Percentiles rank a stretch among this genome's conserved stretches.
These are phyloP conservation scores for Stemphylium beticola DNA, from an alignment of 2,329 filamentous ascomycete species.

Conservation along the genomic window DNA sequence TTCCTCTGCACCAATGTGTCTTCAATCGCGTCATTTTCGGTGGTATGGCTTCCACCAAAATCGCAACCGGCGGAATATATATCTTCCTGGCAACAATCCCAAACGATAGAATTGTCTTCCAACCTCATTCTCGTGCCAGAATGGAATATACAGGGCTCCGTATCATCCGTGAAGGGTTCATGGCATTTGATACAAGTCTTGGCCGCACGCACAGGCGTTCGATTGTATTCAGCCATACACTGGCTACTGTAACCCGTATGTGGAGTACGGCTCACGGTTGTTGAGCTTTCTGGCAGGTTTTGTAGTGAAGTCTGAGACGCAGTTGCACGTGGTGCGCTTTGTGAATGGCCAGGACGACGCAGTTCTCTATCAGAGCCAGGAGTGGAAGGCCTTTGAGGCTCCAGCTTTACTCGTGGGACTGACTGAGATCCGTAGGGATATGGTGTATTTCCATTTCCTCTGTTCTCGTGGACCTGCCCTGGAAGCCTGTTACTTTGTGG, in stretches of 20 bases:
- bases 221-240: neutral
- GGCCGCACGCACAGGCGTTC: neutral
- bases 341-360: conserved; percentile 12
- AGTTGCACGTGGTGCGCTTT: neutral
- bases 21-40: neutral
- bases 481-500: neutral
- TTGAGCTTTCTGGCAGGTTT: neutral
- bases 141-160: conserved; percentile 26
- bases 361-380: conserved; percentile 17
- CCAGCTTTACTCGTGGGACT: conserved; percentile 15
- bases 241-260: neutral
- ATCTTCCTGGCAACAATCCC: conserved; percentile 19
- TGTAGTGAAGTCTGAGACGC: neutral
- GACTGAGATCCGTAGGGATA: conserved; percentile 5
- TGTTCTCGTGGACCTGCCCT: neutral
- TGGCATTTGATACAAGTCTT: conserved; percentile 24
- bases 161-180: conserved; percentile 9
- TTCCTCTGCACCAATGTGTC: neutral
- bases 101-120: conserved; percentile 1
- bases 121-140: conserved; percentile 8
- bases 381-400: conserved; percentile 9
- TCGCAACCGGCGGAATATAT: conserved; percentile 18
- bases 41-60: conserved; percentile 11
- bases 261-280: neutral
- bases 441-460: neutral